Conservation (phyloP, 176 grass and related monocot species). For the Lolium rigidum region DNA sequence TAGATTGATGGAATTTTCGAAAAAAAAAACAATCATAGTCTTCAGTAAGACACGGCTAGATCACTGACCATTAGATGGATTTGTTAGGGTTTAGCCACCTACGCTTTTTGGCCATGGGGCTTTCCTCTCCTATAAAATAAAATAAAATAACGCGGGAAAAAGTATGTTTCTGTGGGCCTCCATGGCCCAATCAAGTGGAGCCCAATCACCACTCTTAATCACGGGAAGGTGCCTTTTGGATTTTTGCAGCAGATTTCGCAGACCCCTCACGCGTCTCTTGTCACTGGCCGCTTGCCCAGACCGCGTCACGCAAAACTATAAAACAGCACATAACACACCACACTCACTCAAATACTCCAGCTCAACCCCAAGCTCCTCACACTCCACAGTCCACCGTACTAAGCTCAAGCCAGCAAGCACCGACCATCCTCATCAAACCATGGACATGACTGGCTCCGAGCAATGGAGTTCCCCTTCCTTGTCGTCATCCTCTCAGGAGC, state of each 20-base stretch:
- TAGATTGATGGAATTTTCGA: too few species aligned
- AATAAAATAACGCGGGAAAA: constrained; percentile 12
- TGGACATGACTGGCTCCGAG: too few species aligned
- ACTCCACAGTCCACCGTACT: neutral
- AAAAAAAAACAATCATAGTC: too few species aligned
- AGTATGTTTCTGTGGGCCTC: neutral
- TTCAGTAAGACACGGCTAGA: too few species aligned
- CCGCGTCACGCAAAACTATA: constrained; percentile 32
- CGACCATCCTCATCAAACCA: neutral
- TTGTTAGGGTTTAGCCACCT: neutral
- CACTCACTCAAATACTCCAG: neutral
- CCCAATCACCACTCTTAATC: neutral
- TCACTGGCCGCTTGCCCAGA: constrained; percentile 35
- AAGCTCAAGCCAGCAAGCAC: neutral
- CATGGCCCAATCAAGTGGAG: neutral
- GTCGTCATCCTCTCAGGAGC: too few species aligned
- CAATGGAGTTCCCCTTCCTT: too few species aligned
- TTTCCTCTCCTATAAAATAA: neutral
- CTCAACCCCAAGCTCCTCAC: neutral
- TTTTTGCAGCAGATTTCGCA: neutral
- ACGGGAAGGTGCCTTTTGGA: neutral
- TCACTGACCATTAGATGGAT: too few species aligned
- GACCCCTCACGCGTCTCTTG: constrained; percentile 18
- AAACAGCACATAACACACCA: neutral
- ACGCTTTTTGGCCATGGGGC: neutral